Evolutionary conservation across 805 yeast genomes (phyloP).

Genomic region (Schwanniomyces sp.): DNA sequence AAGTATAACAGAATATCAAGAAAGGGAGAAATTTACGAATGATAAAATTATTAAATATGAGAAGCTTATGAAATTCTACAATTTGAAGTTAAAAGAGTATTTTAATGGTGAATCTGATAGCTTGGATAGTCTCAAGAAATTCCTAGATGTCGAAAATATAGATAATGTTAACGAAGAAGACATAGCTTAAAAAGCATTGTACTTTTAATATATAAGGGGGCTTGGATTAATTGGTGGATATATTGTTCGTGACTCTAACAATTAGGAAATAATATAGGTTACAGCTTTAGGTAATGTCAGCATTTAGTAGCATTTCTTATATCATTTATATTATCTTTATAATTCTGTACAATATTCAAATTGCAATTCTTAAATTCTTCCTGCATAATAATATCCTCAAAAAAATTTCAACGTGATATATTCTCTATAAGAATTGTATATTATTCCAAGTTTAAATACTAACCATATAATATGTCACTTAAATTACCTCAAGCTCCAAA

Average conservation of each 20-base stretch:
- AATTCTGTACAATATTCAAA: too few species aligned
- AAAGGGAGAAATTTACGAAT: conserved; percentile 36
- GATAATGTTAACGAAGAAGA: conserved; percentile 1
- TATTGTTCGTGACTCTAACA: background rate
- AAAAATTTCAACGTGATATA: conserved; percentile 2
- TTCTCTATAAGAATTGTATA: background rate
- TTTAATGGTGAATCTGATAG: conserved; percentile 9
- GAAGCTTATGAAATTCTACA: conserved; percentile 17
- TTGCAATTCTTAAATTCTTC: too few species aligned
- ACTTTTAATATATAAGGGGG: background rate
- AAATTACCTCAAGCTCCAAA: conserved; percentile 92
- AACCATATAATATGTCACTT: conserved; percentile 61
- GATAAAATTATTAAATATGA: conserved; percentile 20
- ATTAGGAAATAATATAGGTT: too few species aligned
- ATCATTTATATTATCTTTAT: too few species aligned
- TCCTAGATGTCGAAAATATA: background rate
- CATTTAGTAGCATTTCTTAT: too few species aligned
- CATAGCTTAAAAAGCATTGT: background rate
- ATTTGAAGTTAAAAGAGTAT: conserved; percentile 14
- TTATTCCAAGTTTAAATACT: background rate
- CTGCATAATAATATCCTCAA: background rate
- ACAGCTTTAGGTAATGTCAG: too few species aligned
- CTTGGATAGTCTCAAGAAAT: conserved; percentile 7
- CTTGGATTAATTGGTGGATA: background rate
- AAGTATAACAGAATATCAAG: conserved; percentile 50